These are phyloP conservation scores for Saccharomycopsis capsularis DNA, from an alignment of 805 yeast species.

Conservation along the genomic window DNA sequence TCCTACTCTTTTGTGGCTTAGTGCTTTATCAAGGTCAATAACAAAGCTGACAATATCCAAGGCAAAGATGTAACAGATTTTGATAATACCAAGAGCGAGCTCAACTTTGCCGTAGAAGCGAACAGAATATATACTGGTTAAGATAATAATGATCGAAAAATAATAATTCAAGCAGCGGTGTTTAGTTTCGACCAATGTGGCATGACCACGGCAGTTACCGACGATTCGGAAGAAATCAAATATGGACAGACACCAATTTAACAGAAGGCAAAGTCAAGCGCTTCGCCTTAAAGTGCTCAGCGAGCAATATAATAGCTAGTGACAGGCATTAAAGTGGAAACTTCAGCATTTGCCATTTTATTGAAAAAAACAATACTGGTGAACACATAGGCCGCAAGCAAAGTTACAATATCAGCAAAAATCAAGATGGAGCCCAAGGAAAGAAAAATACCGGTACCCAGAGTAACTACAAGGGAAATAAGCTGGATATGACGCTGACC, in stretches of 20 bases:
- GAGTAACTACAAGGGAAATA: not conserved
- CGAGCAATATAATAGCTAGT: not conserved
- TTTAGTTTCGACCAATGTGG: constrained; percentile 53
- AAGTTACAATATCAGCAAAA: not conserved
- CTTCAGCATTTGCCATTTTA: not conserved
- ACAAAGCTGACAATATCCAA: constrained; percentile 37
- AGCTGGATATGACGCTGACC: not conserved
- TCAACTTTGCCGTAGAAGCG: constrained; percentile 37
- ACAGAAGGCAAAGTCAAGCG: not conserved
- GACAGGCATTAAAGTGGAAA: not conserved
- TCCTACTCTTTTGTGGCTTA: constrained; percentile 46
- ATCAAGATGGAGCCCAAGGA: not conserved
- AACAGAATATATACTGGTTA: constrained; percentile 46
- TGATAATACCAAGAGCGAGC: constrained; percentile 37
- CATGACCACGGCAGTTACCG: constrained; percentile 57
- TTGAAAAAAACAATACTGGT: not conserved
- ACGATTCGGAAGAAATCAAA: constrained; percentile 45
- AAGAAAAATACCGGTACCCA: not conserved
- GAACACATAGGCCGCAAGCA: not conserved
- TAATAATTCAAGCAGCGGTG: constrained; percentile 54
- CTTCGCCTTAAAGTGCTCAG: not conserved
- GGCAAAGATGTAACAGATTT: constrained; percentile 40
- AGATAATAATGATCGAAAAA: constrained; percentile 41
- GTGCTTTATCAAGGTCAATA: constrained; percentile 43
- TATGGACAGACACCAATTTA: not conserved